A percentile compares a stretch with the other conserved stretches of the same genome.
Evolutionary conservation across 2,329 filamentous ascomycete genomes (phyloP).

Genomic region (Neodidymelliopsis sp.): DNA sequence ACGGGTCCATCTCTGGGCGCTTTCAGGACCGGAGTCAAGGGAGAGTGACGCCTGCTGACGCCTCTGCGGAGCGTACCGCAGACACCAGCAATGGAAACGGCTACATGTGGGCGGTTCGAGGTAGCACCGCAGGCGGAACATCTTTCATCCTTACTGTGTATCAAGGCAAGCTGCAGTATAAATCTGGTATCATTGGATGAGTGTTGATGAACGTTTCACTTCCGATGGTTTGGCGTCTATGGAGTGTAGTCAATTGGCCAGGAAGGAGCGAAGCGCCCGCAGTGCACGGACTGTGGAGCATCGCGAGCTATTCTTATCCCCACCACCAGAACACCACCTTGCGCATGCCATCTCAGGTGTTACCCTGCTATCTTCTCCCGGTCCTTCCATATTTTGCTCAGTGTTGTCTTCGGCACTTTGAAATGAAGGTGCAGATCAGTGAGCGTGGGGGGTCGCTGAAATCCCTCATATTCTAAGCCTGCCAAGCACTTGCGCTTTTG

Average conservation of each 20-base stretch:
- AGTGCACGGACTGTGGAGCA: constrained; percentile 11
- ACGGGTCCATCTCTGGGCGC: constrained; percentile 29
- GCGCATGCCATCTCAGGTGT: constrained; percentile 12
- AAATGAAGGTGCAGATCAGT: no score
- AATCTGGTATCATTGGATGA: constrained; percentile 31
- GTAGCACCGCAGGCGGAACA: constrained; percentile 28
- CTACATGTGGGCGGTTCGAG: constrained; percentile 40
- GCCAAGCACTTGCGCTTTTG: no score
- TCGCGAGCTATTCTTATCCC: constrained; percentile 10
- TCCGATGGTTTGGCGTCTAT: constrained; percentile 34
- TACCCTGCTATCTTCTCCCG: no score
- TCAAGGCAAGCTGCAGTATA: constrained; percentile 17
- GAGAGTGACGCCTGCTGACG: constrained; percentile 44
- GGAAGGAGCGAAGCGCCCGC: constrained; percentile 8
- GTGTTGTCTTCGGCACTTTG: no score
- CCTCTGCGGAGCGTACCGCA: constrained; percentile 22
- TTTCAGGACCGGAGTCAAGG: constrained; percentile 33
- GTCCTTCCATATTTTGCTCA: no score
- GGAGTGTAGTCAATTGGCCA: constrained; percentile 28
- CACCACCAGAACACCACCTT: constrained; percentile 11
- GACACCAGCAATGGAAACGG: constrained; percentile 27
- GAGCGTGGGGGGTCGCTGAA: no score
- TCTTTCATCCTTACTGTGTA: constrained; percentile 30
- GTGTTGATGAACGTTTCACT: constrained; percentile 21
- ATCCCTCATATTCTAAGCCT: no score